Evolutionary conservation across 1,284 basidiomycete species (phyloP), one percentile per base, ranked within the genome.

Genomic region (Coniferiporia sulphurascens): DNA sequence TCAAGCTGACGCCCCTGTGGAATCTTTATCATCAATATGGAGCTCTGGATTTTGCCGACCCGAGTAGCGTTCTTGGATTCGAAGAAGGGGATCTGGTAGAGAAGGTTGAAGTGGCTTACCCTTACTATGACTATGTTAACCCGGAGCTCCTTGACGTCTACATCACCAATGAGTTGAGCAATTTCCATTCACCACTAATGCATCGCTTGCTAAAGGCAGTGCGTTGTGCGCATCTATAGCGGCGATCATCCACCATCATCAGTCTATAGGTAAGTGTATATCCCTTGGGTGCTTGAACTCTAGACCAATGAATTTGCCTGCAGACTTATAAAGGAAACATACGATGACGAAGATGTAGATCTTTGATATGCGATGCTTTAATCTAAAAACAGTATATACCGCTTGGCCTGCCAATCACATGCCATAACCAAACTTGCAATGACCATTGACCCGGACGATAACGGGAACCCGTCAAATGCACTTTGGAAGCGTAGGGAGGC

Each of bases 1-100:
- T 95, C 78, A 98, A 98, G 71, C 80, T 99, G 65, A 95, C 93
- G 7, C 95, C 95, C 1, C 78, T 92, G 22, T 98, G 96, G 93
- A 94, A 94, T 71, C 73, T 93, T 65, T 93, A 93, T 68, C 90
- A 93, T 65, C 89, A 95, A 70, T 90, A 89, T 67, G 89, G 85
- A 19, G 90, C 91, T 38, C 79, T 92, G 56, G 95, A 97, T 73
- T 91, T 95, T 68, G 90, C 89, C 10, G 88, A 93, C 67, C 94
- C 94, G 0, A 89, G 83, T 62, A 82, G 83, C 59, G 93, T 96
- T 22, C 79, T 94, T 19, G 87, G 85, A n/a, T 93, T 87, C 63
- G 85, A 91, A 62, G 86, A 89, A 65, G 91, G 85, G 3, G 79
- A 81, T 65, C 75, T 89, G 43, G 84, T 89, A 50, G 89, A 91